Conservation (phyloP, 805 yeast species). For the Saccharomycopsis javanensis region DNA sequence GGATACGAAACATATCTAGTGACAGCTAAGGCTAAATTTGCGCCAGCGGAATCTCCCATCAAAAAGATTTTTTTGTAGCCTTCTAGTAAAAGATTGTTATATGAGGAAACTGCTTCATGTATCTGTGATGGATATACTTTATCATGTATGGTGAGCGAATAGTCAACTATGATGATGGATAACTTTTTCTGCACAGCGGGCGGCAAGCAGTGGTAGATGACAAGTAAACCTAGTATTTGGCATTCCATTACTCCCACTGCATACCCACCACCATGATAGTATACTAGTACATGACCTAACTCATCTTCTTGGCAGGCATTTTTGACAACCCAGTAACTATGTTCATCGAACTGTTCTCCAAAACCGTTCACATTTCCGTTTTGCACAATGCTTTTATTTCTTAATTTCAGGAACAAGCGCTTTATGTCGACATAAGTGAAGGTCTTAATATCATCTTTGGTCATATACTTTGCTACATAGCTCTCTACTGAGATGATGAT, state of each 20-base stretch:
- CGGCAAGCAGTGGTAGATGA: neutral
- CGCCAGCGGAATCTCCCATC: neutral
- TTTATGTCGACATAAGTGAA: neutral
- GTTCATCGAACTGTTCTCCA: neutral
- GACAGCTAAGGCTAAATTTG: neutral
- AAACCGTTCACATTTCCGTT: neutral
- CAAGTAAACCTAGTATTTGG: neutral
- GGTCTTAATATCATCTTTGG: neutral
- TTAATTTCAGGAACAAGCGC: neutral
- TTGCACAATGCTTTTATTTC: neutral
- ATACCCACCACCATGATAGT: neutral
- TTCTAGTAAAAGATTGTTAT: neutral
- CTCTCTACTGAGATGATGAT: neutral
- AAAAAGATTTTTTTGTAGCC: neutral
- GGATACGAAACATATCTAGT: neutral
- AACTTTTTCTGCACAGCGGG: conserved; percentile 1
- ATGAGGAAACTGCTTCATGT: neutral
- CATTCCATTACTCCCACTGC: neutral
- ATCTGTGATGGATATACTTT: neutral
- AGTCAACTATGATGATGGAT: neutral
- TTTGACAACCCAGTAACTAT: neutral
- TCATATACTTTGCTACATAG: neutral
- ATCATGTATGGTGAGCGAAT: neutral
- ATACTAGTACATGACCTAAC: neutral
- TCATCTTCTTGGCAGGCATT: neutral